Evolutionary conservation across 2,329 filamentous ascomycete genomes (phyloP), one percentile per base, ranked within the genome.

Genomic region (Fusarium penzigii): DNA sequence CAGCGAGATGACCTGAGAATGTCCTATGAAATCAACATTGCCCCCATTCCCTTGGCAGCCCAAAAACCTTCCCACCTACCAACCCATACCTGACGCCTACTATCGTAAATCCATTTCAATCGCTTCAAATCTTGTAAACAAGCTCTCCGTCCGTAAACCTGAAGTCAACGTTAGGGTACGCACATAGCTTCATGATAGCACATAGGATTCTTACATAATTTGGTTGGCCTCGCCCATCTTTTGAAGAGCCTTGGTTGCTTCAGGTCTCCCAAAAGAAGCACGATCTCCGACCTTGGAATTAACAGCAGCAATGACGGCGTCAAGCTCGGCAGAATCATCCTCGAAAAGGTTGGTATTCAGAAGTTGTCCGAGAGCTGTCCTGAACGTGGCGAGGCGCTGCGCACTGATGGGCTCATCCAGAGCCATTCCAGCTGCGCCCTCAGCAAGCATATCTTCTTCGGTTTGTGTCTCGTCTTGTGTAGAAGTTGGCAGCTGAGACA

Each of bases 301-400:
- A 46, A 99, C 89, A 9, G 89, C 89, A 4, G 80, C 80, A 16
- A 97, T 80, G 32, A 99, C 80, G 25, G 83, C 83, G 56, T 86
- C 83, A 2, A 97, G 81, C 55, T 87, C 81, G 13, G 92, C 91
- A 16, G 87, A 85, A 65, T 97, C 94, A 55, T 95, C 90, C 32
- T 87, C 84, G 68, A 99, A 99, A n/a, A 99, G 72, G 12, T 84
- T 80, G 0, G 88, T 88, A 64, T 88, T 87, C 65, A 96, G 87
- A 48, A 99, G 78, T 63, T 90, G 88, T 20, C 94, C 94, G 3
- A 99, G 79, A 2, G 89, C 84, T 11, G 84, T 83, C 49, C 90
- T 86, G 85, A 99, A 99, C 2, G 84, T 75, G 6, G 82, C 76
- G 25, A 96, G 74, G 39, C 94, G 83, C 39, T 80, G 78, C 0